These are phyloP conservation scores for Fusarium nematophilum DNA, from an alignment of 2,329 filamentous ascomycete genomes.

Conservation along the genomic window DNA sequence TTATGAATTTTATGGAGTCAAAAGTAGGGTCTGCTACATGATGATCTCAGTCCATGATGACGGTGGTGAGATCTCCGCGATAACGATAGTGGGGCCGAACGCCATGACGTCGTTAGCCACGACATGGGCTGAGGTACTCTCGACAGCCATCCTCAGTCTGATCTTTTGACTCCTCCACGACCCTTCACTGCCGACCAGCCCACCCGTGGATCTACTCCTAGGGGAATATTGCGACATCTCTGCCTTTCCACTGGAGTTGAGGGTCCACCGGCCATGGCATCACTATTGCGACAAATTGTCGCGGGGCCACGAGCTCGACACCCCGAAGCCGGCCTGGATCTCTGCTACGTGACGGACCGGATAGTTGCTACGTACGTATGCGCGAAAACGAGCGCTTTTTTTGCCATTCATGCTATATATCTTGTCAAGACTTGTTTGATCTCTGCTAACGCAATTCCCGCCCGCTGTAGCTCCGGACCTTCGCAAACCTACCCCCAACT, in stretches of 20 bases:
- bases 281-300: slow-evolving; percentile 88
- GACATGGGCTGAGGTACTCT: no score
- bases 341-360: slow-evolving; percentile 94
- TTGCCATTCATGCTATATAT: neutral
- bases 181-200: neutral
- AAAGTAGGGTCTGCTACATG: no score
- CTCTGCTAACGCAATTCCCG: slow-evolving; percentile 18
- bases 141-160: slow-evolving; percentile 22
- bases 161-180: slow-evolving; percentile 3
- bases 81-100: slow-evolving; percentile 26
- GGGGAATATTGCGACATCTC: neutral
- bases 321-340: slow-evolving; percentile 87
- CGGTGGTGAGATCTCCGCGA: slow-evolving; percentile 1
- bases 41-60: slow-evolving; percentile 14
- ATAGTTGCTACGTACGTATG: slow-evolving; percentile 70
- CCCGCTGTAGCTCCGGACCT: slow-evolving; percentile 80
- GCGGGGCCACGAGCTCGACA: slow-evolving; percentile 87
- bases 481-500: slow-evolving; percentile 89
- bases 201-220: neutral
- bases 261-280: slow-evolving; percentile 64
- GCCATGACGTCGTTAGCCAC: slow-evolving; percentile 39
- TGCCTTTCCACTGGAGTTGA: neutral
- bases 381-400: neutral
- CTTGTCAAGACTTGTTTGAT: neutral
- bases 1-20: no score